Conservation (phyloP, 2,329 filamentous ascomycete genomes). For the Claviceps purpurea region DNA sequence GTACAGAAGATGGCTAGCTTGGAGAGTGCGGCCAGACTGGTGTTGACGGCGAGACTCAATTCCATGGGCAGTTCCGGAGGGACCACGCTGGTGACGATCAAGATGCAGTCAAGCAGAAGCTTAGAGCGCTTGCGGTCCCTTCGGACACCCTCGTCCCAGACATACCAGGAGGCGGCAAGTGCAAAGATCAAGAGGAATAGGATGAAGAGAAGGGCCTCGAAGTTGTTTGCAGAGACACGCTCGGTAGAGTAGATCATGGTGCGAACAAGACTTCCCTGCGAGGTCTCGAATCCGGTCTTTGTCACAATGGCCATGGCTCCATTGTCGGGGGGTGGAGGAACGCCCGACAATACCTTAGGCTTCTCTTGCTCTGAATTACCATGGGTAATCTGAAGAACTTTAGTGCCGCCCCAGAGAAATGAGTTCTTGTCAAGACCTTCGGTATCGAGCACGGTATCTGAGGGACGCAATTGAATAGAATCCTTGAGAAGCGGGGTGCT, state of each 20-base stretch:
- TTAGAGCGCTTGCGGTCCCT: conserved; percentile 96
- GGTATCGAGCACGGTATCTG: conserved; percentile 65
- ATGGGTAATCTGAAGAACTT: conserved; percentile 90
- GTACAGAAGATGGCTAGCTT: conserved; percentile 98
- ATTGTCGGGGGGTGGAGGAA: conserved; percentile 77
- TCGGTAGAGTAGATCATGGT: conserved; percentile 99
- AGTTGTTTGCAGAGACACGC: conserved; percentile 95
- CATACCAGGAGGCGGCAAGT: conserved; percentile 95
- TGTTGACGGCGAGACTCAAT: conserved; percentile 92
- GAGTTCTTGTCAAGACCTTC: conserved; percentile 94
- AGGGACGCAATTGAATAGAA: conserved; percentile 79
- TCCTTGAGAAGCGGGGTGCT: conserved; percentile 95
- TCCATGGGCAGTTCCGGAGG: conserved; percentile 99
- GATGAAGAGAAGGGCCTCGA: conserved; percentile 92
- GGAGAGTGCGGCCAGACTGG: conserved; percentile 83
- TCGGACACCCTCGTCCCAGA: conserved; percentile 91
- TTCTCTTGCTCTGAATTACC: conserved; percentile 64
- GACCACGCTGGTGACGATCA: conserved; percentile 95
- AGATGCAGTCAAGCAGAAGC: conserved; percentile 87
- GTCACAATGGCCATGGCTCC: conserved; percentile 88
- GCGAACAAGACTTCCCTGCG: conserved; percentile 89
- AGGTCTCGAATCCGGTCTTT: conserved; percentile 98
- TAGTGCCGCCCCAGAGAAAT: conserved; percentile 93
- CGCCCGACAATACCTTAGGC: conserved; percentile 58
- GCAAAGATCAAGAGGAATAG: conserved; percentile 93